Conservation (phyloP, 805 yeast species). For the Saccharomycopsis sp. region DNA sequence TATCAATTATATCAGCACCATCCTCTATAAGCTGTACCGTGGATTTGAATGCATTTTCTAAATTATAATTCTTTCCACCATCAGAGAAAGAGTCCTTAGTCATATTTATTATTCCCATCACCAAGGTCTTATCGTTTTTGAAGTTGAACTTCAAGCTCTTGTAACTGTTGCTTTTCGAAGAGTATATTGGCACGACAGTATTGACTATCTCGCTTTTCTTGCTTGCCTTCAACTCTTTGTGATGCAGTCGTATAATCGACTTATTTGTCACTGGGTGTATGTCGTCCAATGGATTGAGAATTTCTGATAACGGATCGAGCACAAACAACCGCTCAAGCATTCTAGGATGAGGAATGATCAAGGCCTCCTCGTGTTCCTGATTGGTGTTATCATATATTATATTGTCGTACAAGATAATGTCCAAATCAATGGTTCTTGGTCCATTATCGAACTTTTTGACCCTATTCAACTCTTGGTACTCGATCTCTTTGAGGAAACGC, state of each 20-base stretch:
- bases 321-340: conserved; percentile 91
- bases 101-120: conserved; percentile 85
- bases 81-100: conserved; percentile 97
- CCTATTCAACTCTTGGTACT: conserved; percentile 62
- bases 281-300: conserved; percentile 50
- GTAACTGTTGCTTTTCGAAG: background rate
- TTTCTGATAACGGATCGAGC: conserved; percentile 78
- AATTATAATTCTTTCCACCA: conserved; percentile 50
- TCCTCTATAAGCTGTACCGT: conserved; percentile 44
- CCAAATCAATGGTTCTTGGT: conserved; percentile 87
- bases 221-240: conserved; percentile 41
- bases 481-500: conserved; percentile 60
- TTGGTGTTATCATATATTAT: conserved; percentile 14
- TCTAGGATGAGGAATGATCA: conserved; percentile 78
- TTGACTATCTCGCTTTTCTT: conserved; percentile 3
- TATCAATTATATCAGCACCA: conserved; percentile 76
- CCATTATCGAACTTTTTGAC: conserved; percentile 82
- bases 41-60: conserved; percentile 36
- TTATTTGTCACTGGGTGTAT: conserved; percentile 85
- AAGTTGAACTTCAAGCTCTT: conserved; percentile 18
- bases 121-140: conserved; percentile 43
- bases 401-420: conserved; percentile 66
- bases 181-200: conserved; percentile 11
- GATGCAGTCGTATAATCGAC: conserved; percentile 57
- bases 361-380: conserved; percentile 31